Conservation (phyloP, 169 alveolate genomes). For the Plasmodium blacklocki region DNA sequence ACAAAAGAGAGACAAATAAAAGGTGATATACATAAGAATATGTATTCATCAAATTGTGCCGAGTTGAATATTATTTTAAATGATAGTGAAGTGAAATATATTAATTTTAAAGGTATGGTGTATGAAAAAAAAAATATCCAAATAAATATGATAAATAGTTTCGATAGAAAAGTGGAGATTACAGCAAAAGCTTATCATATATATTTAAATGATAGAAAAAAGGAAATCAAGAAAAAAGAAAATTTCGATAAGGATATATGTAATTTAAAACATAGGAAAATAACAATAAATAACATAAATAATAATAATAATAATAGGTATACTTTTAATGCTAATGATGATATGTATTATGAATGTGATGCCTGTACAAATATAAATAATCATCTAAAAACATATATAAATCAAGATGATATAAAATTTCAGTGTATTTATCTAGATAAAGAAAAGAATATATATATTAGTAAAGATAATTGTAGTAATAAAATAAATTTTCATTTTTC, state of each 20-base stretch:
- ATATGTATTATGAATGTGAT: conserved; percentile 20
- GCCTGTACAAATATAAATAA: conserved; percentile 27
- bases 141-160: conserved; percentile 46
- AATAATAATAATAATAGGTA: neutral
- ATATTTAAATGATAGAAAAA: conserved; percentile 47
- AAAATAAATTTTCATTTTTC: conserved; percentile 43
- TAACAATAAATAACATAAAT: too few species aligned
- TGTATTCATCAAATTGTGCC: conserved; percentile 10
- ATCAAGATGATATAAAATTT: conserved; percentile 2
- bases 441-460: neutral
- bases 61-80: conserved; percentile 49
- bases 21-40: neutral
- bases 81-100: conserved; percentile 44
- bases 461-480: conserved; percentile 28
- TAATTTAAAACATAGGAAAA: neutral
- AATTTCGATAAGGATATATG: conserved; percentile 31
- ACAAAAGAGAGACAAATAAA: neutral
- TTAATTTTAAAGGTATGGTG: conserved; percentile 56
- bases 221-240: conserved; percentile 22
- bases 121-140: conserved; percentile 57
- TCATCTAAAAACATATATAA: conserved; percentile 26
- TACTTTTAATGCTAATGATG: neutral
- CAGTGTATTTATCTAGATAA: conserved; percentile 29
- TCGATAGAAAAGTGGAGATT: conserved; percentile 32
- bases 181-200: conserved; percentile 33